Base-by-base conservation (phyloP, 345 rosid genomes). In the Brassica nigra region DNA sequence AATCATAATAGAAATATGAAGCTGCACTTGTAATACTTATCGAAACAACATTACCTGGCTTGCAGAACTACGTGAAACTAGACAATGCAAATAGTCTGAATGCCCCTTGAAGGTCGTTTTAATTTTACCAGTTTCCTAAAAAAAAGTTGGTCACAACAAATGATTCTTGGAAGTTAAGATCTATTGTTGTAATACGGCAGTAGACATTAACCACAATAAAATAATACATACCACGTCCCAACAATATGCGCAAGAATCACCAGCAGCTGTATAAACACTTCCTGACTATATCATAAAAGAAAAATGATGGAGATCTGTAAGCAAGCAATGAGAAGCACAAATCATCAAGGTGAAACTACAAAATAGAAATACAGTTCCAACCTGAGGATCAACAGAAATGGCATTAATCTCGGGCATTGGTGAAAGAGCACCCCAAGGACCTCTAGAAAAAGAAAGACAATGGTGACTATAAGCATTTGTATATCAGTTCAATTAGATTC, bases 351-450 rank as follows among this genome's bases (percentile, higher is more conserved):
- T 71, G n/a, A 47, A 75, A 33, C 1, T 4, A 54, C 5, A 2
- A 33, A 75, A 39, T 7, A 54, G 18, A 71, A 64, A 52, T 11
- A n/a, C 18, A 52, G 27, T 27, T 62, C 72, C 64, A 83, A 90
- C 98, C 96, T 86, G 85, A 70, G 83, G 76, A 75, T 92, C 92
- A 84, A 83, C 86, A 80, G 97, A 87, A 67, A 92, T 85, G 66
- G 96, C 92, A 84, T 92, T 93, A 76, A 86, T 90, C 84, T 95
- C 99, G 0, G 98, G 97, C 77, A 91, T 87, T 29, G 99, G 97
- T 69, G 97, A 92, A 75, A 91, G 91, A 76, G 99, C 87, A 67
- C 89, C 93, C 99, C 99, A 95, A 64, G 99, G 99, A 85, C 99
- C 99, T 84, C 99, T 95, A 68, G 16, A 76, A 20, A 16, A 61